These are phyloP conservation scores for Aeminium ludgeri DNA, from an alignment of 495 filamentous ascomycete species.

Conservation along the genomic window DNA sequence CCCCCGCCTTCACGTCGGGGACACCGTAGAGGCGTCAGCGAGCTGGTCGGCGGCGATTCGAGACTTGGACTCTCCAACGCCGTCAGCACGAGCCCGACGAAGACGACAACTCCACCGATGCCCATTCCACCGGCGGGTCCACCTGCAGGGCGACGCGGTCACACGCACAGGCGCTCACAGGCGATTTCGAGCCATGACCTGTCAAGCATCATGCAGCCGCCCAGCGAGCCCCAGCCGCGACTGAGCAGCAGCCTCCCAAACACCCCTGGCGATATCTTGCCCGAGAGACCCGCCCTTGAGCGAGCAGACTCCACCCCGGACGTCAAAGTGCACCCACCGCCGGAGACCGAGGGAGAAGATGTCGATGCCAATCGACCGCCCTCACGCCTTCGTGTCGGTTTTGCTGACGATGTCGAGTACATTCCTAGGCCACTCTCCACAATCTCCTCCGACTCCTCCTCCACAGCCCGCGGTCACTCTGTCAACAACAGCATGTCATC, in stretches of 20 bases:
- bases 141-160: conserved; percentile 41
- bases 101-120: conserved; percentile 38
- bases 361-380: conserved; percentile 20
- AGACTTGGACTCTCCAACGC: conserved; percentile 38
- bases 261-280: conserved; percentile 38
- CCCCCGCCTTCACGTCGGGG: conserved; percentile 31
- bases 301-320: background rate
- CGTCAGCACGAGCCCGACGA: conserved; percentile 47
- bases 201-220: conserved; percentile 49
- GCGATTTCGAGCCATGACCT: conserved; percentile 77
- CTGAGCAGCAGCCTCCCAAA: conserved; percentile 36
- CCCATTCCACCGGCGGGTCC: conserved; percentile 32
- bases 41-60: conserved; percentile 62
- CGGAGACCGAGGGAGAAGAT: no score
- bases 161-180: conserved; percentile 72
- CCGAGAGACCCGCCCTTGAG: background rate
- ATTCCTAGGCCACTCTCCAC: conserved; percentile 58
- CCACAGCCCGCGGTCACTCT: conserved; percentile 44
- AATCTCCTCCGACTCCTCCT: conserved; percentile 49
- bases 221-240: conserved; percentile 25
- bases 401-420: conserved; percentile 45
- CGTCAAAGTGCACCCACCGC: no score
- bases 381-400: conserved; percentile 38
- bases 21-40: conserved; percentile 59
- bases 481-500: conserved; percentile 48